Evolutionary conservation across 257 asterid species (phyloP), one percentile per base, ranked within the genome.

Genomic region (Coffea canephora): DNA sequence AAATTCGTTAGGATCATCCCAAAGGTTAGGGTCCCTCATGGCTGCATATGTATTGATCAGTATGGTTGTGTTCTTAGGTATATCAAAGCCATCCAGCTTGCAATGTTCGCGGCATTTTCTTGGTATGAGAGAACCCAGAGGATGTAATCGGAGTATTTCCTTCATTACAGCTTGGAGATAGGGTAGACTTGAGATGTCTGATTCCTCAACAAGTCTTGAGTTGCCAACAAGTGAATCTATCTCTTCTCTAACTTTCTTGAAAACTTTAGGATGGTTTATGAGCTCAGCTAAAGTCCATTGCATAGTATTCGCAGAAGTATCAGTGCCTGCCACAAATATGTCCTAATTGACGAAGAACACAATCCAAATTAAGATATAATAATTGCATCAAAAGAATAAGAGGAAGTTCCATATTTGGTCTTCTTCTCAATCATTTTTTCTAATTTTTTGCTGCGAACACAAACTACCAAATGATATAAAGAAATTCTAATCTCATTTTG

Each of bases 201-300:
- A 69, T 69, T 69, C 73, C 15, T 69, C 50, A 36, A 36, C 31
- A 10, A 45, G 27, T 70, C 55, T 43, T 70, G 55, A 70, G 4
- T 70, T 21, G 43, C 74, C 74, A 70, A 41, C 36, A 21, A 43
- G 57, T 41, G 55, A 43, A 70, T 45, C 34, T 15, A 69, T 41
- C 50, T 70, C 74, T 70, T 43, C 36, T 19, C 74, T 41, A 12
- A 70, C 74, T 45, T 70, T 70, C 55, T 70, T 70, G 74, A 70
- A 43, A 6, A 70, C 25, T 18, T 19, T 21, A 36, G 74, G 74
- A 70, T 45, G 74, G 6, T 70, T 70, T 18, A 43, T 70, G 31
- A 41, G 74, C 55, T 70, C 74, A 8, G 74, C 57, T 5, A 45
- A 3, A 43, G 74, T 57, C 74, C 74, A 41, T 43, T 70, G 16